Conservation (phyloP, 371 early-diverging fungal species). For the Mortierella sp. region DNA sequence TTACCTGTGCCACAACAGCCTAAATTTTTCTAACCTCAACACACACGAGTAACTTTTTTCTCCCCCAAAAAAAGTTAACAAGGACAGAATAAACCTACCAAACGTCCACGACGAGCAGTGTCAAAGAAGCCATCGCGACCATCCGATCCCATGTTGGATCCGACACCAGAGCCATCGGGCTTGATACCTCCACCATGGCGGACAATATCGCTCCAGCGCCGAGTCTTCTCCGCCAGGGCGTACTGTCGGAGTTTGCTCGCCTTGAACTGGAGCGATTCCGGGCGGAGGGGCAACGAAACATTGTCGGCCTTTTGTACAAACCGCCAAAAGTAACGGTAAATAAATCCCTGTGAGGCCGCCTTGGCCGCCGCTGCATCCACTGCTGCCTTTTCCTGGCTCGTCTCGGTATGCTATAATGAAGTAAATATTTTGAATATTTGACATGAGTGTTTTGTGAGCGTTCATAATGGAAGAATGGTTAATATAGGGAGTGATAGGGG, state of each 20-base stretch:
- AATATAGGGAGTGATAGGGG: not conserved
- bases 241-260: slow-evolving; percentile 49
- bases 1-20: too few relatives aligned
- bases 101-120: slow-evolving; percentile 40
- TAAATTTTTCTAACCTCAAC: not conserved
- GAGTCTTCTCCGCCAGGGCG: slow-evolving; percentile 40
- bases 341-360: slow-evolving; percentile 14
- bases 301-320: slow-evolving; percentile 33
- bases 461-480: not conserved
- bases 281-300: slow-evolving; percentile 44
- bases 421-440: not conserved
- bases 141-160: slow-evolving; percentile 35
- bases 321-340: slow-evolving; percentile 14
- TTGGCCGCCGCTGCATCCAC: slow-evolving; percentile 6
- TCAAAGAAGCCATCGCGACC: slow-evolving; percentile 55
- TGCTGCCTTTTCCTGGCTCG: slow-evolving; percentile 30
- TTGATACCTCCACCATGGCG: slow-evolving; percentile 55
- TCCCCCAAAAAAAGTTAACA: not conserved
- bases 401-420: slow-evolving; percentile 30
- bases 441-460: too few relatives aligned
- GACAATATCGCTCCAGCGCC: slow-evolving; percentile 57
- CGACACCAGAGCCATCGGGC: slow-evolving; percentile 47
- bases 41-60: not conserved
- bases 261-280: slow-evolving; percentile 53
- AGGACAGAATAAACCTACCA: slow-evolving; percentile 51